Evolutionary conservation across 148 eudicot species (phyloP).

Genomic region (Nyssa sinensis): DNA sequence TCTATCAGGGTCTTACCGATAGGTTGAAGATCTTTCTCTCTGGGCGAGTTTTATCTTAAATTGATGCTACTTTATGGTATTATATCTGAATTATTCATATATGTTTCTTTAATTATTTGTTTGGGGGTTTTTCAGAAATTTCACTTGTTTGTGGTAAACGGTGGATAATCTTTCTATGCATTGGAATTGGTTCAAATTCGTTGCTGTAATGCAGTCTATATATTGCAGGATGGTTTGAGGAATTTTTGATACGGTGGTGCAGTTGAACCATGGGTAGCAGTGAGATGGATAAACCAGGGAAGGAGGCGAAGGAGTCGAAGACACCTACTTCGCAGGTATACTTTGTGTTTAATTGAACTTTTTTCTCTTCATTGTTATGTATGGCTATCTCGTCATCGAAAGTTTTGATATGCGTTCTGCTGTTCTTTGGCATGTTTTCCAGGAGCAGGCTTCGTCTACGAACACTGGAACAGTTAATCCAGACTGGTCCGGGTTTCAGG

Average conservation of each 20-base stretch:
- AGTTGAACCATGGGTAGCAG: slow-evolving; percentile 67
- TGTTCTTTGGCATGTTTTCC: slow-evolving; percentile 21
- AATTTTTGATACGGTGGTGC: slow-evolving; percentile 4
- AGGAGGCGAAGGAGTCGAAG: slow-evolving; percentile 59
- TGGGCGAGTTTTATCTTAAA: background rate
- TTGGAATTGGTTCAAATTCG: background rate
- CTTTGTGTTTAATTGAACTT: slow-evolving; percentile 12
- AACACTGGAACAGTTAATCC: slow-evolving; percentile 62
- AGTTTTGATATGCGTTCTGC: background rate
- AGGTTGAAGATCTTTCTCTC: background rate
- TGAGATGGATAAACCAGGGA: slow-evolving; percentile 78
- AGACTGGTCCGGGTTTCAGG: slow-evolving; percentile 99
- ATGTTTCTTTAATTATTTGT: background rate
- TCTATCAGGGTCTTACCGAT: background rate
- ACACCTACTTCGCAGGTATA: slow-evolving; percentile 49
- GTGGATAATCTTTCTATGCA: background rate
- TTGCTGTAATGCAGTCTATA: background rate
- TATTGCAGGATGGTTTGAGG: slow-evolving; percentile 28
- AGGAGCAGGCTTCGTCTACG: slow-evolving; percentile 74
- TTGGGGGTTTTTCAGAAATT: background rate
- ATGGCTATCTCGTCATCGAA: background rate
- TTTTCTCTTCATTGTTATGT: background rate
- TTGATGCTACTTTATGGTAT: background rate
- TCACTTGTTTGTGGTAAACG: background rate
- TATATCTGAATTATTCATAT: background rate